Percentiles rank a stretch among this genome's conserved stretches.
phyloP scores from a whole-genome alignment of 176 grass and related monocot genomes.

The Pharus latifolius region DNA sequence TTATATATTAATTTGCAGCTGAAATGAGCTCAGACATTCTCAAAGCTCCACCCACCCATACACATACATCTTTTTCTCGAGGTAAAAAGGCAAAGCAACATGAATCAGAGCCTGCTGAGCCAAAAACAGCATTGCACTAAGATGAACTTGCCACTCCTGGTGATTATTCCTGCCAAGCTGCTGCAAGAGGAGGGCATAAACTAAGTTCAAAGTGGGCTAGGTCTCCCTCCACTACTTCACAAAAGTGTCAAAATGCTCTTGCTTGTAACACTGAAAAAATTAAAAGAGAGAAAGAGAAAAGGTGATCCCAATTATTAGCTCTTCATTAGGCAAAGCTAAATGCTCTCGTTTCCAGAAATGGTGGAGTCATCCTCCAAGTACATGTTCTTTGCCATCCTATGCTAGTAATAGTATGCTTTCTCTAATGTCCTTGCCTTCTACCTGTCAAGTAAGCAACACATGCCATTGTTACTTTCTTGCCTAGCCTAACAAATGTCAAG shows the following conservation, averaged over 20 bases:
- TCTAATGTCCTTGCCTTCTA: no score
- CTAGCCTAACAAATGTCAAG: no score
- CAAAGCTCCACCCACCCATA: constrained; percentile 23
- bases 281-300: no score
- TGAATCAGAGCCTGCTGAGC: constrained; percentile 15
- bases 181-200: constrained; percentile 23
- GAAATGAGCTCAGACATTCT: constrained; percentile 28
- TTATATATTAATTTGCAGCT: constrained; percentile 13
- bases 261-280: constrained; percentile 11
- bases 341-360: constrained; percentile 26
- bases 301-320: constrained; percentile 28
- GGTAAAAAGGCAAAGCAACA: constrained; percentile 35
- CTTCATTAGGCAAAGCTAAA: constrained; percentile 32
- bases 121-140: constrained; percentile 23
- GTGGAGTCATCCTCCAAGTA: constrained; percentile 16
- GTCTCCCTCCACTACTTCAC: constrained; percentile 33
- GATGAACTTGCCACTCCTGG: constrained; percentile 37
- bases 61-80: constrained; percentile 31
- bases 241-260: constrained; percentile 22
- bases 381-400: constrained; percentile 1
- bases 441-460: no score
- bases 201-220: constrained; percentile 17
- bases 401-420: neutral
- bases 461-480: no score
- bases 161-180: constrained; percentile 29